Conservation (phyloP, 352 stramenopile species). For the Phytophthora sansomeana region DNA sequence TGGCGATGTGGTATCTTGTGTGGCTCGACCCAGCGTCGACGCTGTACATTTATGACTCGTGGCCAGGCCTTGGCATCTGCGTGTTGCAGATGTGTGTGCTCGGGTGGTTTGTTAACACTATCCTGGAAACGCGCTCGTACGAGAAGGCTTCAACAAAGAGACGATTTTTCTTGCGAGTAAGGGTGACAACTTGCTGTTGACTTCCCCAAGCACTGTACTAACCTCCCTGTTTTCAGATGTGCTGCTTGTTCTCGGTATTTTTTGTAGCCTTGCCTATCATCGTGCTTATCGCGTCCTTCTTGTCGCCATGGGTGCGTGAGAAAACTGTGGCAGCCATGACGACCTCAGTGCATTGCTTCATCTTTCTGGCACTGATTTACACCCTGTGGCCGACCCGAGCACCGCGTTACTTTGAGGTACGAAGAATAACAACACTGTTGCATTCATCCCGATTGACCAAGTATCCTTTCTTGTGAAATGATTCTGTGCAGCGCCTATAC, state of each 20-base stretch:
- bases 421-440: neutral
- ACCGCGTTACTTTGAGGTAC: constrained; percentile 82
- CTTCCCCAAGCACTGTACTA: constrained; percentile 4
- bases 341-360: constrained; percentile 52
- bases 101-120: constrained; percentile 68
- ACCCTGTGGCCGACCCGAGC: constrained; percentile 75
- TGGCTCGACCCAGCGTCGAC: constrained; percentile 82
- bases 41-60: constrained; percentile 87
- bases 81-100: constrained; percentile 65
- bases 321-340: constrained; percentile 74
- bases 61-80: constrained; percentile 73
- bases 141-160: constrained; percentile 67
- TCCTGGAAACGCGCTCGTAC: constrained; percentile 71
- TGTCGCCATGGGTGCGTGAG: constrained; percentile 83
- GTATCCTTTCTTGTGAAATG: constrained; percentile 9
- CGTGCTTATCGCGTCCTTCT: constrained; percentile 71
- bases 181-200: neutral
- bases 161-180: constrained; percentile 69
- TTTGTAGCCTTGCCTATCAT: constrained; percentile 76
- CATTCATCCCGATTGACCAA: neutral
- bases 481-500: constrained; percentile 57
- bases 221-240: constrained; percentile 55
- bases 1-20: constrained; percentile 86
- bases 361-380: constrained; percentile 76
- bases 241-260: constrained; percentile 71